Conservation (phyloP, 352 stramenopile species). For the Blastocystis sp. region DNA sequence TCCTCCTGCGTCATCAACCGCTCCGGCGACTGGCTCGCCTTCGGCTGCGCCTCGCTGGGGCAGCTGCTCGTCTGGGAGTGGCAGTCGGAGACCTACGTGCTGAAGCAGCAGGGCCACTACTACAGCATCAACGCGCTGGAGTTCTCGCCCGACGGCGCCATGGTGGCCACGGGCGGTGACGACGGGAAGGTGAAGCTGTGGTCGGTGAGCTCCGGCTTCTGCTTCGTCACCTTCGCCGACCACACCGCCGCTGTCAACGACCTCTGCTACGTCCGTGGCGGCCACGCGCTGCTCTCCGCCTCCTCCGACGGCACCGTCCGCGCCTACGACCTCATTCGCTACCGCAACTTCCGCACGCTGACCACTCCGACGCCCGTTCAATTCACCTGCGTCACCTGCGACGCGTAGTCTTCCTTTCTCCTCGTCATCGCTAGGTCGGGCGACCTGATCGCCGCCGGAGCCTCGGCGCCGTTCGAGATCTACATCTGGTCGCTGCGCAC, state of each 20-base stretch:
- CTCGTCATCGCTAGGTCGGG: slow-evolving; percentile 52
- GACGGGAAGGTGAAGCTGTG: slow-evolving; percentile 96
- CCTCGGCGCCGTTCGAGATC: slow-evolving; percentile 87
- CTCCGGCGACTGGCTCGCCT: slow-evolving; percentile 90
- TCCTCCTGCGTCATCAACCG: slow-evolving; percentile 83
- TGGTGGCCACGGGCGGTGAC: slow-evolving; percentile 90
- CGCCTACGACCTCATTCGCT: slow-evolving; percentile 92
- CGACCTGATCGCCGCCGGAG: slow-evolving; percentile 71
- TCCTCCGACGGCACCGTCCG: slow-evolving; percentile 93
- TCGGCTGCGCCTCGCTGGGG: slow-evolving; percentile 88
- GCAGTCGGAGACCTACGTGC: slow-evolving; percentile 94
- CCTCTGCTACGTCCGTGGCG: slow-evolving; percentile 75
- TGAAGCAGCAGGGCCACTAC: slow-evolving; percentile 97
- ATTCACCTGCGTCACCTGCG: slow-evolving; percentile 90
- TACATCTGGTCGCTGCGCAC: slow-evolving; percentile 94
- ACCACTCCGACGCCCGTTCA: slow-evolving; percentile 88
- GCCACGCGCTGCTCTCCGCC: slow-evolving; percentile 82
- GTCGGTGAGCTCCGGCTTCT: slow-evolving; percentile 92
- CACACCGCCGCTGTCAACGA: slow-evolving; percentile 88
- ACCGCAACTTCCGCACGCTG: slow-evolving; percentile 95
- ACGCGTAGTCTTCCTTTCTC: slow-evolving; percentile 64
- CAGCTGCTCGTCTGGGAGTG: slow-evolving; percentile 98
- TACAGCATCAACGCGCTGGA: slow-evolving; percentile 90
- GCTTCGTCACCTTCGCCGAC: slow-evolving; percentile 94
- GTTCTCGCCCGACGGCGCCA: slow-evolving; percentile 87